phyloP scores from a whole-genome alignment of 176 grass and related monocot genomes.

The Oryza brachyantha region DNA sequence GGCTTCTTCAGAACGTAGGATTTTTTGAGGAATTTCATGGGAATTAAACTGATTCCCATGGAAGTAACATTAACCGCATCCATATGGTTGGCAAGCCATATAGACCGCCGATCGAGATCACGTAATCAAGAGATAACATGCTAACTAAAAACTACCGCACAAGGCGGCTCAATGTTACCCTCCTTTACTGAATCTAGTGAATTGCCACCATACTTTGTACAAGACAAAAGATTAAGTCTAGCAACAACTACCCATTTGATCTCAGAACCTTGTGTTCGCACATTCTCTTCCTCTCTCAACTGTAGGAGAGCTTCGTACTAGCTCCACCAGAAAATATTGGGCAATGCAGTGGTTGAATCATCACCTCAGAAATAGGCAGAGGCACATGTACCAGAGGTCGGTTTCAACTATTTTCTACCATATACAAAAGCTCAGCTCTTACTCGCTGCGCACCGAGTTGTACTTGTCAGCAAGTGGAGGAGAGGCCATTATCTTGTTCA shows the following conservation, averaged over 20 bases:
- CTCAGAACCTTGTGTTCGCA: background rate
- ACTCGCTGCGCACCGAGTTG: conserved; percentile 90
- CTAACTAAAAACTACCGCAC: too few relatives aligned
- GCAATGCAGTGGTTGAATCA: background rate
- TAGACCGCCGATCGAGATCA: too few relatives aligned
- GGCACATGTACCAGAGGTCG: background rate
- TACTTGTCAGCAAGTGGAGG: conserved; percentile 71
- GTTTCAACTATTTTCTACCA: conserved; percentile 38
- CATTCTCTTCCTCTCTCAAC: background rate
- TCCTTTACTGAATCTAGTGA: background rate
- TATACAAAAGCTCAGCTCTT: conserved; percentile 30
- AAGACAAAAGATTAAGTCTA: background rate
- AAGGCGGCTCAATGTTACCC: background rate
- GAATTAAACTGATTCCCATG: too few relatives aligned
- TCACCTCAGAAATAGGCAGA: background rate
- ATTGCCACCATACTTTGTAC: conserved; percentile 29
- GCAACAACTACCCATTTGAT: background rate
- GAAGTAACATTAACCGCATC: too few relatives aligned
- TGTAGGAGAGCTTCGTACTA: background rate
- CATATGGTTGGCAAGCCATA: too few relatives aligned
- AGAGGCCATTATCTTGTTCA: conserved; percentile 67
- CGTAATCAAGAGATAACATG: too few relatives aligned
- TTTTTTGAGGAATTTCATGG: too few relatives aligned
- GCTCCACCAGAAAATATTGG: conserved; percentile 1
- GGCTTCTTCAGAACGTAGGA: too few relatives aligned